Conservation (phyloP, 345 rosid species). For the Zanthoxylum bungeanum region DNA sequence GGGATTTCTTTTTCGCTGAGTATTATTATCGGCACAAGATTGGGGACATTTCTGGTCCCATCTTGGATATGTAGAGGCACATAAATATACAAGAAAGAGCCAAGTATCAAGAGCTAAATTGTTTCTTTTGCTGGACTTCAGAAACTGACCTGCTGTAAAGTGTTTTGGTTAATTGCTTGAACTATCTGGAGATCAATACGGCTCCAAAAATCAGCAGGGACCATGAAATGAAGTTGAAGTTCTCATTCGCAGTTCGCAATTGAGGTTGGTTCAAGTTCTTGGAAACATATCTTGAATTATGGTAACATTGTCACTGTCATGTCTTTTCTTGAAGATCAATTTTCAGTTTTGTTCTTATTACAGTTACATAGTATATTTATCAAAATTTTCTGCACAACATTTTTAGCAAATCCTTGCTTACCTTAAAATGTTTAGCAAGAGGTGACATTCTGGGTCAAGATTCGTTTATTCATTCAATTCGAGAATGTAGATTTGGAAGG, state of each 20-base stretch:
- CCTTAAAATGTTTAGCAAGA: too few relatives aligned
- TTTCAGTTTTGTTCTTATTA: not conserved
- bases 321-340: not conserved
- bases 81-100: slow-evolving; percentile 10
- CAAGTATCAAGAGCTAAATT: not conserved
- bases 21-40: slow-evolving; percentile 2
- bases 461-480: too few relatives aligned
- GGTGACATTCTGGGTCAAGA: too few relatives aligned
- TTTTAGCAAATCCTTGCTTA: not conserved
- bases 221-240: not conserved
- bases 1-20: slow-evolving; percentile 15
- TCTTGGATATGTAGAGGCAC: slow-evolving; percentile 14
- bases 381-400: slow-evolving; percentile 2
- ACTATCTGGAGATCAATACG: not conserved
- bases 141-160: not conserved
- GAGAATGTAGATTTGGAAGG: too few relatives aligned
- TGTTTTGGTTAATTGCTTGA: not conserved
- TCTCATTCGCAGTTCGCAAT: not conserved
- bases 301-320: not conserved
- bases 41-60: slow-evolving; percentile 23
- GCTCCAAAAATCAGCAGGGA: not conserved
- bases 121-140: not conserved
- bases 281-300: slow-evolving; percentile 1
- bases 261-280: slow-evolving; percentile 12
- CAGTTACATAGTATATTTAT: slow-evolving; percentile 17